Evolutionary conservation across 768 basidiomycete species (phyloP), one percentile per base, ranked within the genome.

Genomic region (Amanita muscaria): DNA sequence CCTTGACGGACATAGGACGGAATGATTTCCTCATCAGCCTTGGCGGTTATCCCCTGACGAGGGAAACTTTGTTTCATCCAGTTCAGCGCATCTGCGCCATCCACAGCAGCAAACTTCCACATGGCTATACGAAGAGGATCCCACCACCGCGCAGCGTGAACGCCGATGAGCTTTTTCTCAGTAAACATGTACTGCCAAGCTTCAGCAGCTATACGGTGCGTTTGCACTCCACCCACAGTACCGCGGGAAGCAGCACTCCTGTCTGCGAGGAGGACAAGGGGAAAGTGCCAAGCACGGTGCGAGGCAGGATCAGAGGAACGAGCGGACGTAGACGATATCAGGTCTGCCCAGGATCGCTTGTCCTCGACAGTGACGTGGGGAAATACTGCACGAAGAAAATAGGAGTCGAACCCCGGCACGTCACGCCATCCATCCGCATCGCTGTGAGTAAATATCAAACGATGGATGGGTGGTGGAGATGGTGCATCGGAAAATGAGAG

Each of bases 181-280:
- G 48, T 38, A 4, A 60, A 58, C 69, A 82, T 77, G 47, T 65
- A 60, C 37, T 80, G 70, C 62, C 73, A 68, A 6, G 88, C 80
- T 56, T 80, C 78, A 1, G 81, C 74, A 0, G 86, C 87, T 0
- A 76, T 88, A 14, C 88, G 69, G 53, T 87, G 83, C 4, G 77
- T 83, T 49, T 69, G 68, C 21, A 66, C 64, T 9, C 82, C 83
- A 46, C 85, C 86, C 2, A 74, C 57, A 3, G 60, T 49, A 0
- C 86, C 87, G 2, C 83, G 69, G 60, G 83, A 81, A 0, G 88
- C 73, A 0, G 88, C 89, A 31, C 80, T 83, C 15, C 89, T 73
- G 60, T 91, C 88, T 5, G 77, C 67, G 40, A 89, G 65, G 6
- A 91, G 66, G 3, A 83, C 69, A 4, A 73, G 67, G 5, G 85